Percentiles rank a stretch among this genome's conserved stretches.
Evolutionary conservation across 164 flowering plant species (phyloP).

Genomic region (Sedum album): DNA sequence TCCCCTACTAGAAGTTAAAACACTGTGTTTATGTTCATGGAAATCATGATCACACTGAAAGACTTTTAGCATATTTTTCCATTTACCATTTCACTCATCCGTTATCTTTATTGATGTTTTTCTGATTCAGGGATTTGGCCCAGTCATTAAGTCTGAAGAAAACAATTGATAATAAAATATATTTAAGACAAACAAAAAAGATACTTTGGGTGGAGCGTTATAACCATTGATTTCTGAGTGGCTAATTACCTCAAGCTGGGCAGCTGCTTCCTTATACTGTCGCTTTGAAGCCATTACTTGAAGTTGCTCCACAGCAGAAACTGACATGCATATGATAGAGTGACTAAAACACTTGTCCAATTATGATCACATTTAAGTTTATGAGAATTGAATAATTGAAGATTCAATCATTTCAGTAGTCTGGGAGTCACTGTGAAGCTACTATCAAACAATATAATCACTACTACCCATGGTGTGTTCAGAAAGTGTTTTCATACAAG

Average conservation of each 20-base stretch:
- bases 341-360: not conserved
- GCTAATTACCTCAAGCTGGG: conserved; percentile 78
- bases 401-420: not conserved
- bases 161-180: not conserved
- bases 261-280: conserved; percentile 96
- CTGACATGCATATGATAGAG: conserved; percentile 34
- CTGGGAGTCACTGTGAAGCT: not conserved
- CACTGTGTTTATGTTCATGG: not conserved
- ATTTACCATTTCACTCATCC: not conserved
- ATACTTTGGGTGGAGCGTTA: not conserved
- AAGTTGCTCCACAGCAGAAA: conserved; percentile 97
- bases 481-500: not conserved
- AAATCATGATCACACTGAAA: not conserved
- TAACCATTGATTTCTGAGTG: not conserved
- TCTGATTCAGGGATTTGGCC: not conserved
- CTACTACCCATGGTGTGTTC: not conserved
- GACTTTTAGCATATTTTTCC: not conserved
- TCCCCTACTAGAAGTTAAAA: not conserved
- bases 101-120: not conserved
- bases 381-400: no score
- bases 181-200: not conserved
- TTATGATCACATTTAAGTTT: not conserved
- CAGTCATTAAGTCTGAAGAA: not conserved
- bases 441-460: not conserved
- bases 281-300: conserved; percentile 95